A percentile compares a stretch with the other conserved stretches of the same genome.
phyloP scores from a whole-genome alignment of 257 asterid genomes.

The Vinca minor region DNA sequence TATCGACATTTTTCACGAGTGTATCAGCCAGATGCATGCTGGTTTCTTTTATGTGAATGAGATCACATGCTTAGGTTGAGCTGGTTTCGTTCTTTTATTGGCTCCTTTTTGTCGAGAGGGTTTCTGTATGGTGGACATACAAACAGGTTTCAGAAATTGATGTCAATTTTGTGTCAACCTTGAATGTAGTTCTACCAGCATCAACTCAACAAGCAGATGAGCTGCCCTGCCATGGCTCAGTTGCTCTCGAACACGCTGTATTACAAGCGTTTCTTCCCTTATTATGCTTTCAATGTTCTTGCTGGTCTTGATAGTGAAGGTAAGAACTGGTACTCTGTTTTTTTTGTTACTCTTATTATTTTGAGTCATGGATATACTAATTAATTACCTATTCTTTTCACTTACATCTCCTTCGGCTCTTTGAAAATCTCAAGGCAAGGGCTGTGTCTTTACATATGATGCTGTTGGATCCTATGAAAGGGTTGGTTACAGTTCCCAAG shows the following conservation, averaged over 20 bases:
- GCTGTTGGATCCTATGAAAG: slow-evolving; percentile 97
- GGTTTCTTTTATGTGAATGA: neutral
- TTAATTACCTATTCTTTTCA: too few relatives aligned
- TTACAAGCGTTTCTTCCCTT: slow-evolving; percentile 89
- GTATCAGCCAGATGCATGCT: neutral
- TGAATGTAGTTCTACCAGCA: slow-evolving; percentile 63
- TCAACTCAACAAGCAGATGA: slow-evolving; percentile 95
- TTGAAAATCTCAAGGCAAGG: slow-evolving; percentile 52
- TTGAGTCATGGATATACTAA: too few relatives aligned
- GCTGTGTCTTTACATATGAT: slow-evolving; percentile 93
- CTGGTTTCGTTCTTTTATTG: neutral
- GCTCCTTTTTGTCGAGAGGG: neutral
- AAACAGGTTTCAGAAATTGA: neutral
- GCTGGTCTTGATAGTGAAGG: slow-evolving; percentile 95
- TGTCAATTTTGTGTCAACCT: slow-evolving; percentile 1
- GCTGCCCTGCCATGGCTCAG: slow-evolving; percentile 98
- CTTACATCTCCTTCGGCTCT: neutral
- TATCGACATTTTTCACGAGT: neutral
- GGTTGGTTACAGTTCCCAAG: slow-evolving; percentile 96
- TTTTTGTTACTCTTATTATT: neutral
- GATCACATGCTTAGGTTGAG: neutral
- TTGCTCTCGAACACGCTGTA: slow-evolving; percentile 79
- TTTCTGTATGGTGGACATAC: neutral
- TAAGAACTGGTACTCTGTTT: slow-evolving; percentile 14
- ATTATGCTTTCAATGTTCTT: slow-evolving; percentile 78